Evolutionary conservation across 371 early-diverging fungal genomes (phyloP), one percentile per base, ranked within the genome.

Genomic region (Mucor circinelloides): DNA sequence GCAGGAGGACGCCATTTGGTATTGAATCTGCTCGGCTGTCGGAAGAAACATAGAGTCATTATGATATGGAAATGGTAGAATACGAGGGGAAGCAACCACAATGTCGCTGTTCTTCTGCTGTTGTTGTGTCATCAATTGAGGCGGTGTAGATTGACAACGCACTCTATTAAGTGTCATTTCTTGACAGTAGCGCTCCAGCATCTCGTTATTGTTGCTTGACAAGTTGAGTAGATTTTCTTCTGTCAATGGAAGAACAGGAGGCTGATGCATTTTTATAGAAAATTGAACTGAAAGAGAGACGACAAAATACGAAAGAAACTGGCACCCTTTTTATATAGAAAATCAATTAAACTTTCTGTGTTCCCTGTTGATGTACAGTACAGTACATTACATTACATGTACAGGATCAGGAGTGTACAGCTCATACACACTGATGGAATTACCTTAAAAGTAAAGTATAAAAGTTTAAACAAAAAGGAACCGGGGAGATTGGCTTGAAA

Each of bases 11-110:
- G 25, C 5, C 9, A 52, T 31, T n/a, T 60, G 54, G 13, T 64
- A 69, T 38, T 68, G 70, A 3, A 64, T 61, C 31, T 68, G 60
- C 64, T 76, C 77, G 23, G 72, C 76, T 13, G 75, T 68, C 21
- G 82, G 78, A 34, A 78, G 66, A 34, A 81, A 77, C 25, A 71
- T 61, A 4, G 73, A 72, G 42, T 78, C 82, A 42, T 81, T 81
- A 63, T 81, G 82, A 60, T 81, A 81, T 21, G 82, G 82, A 55
- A 81, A 81, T 10, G 78, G 72, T 10, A 78, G 63, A 65, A 66
- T 3, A 30, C 69, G 60, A 31, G 77, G 77, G 2, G 77, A 69
- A 59, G 67, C 71, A 55, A 75, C 64, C 12, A 75, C 67, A 15
- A 52, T 23, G 55, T 75, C 75, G 13, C 38, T 27, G 8, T 59